These are phyloP conservation scores for Albizia julibrissin DNA, from an alignment of 306 rosid genomes.

Conservation along the genomic window DNA sequence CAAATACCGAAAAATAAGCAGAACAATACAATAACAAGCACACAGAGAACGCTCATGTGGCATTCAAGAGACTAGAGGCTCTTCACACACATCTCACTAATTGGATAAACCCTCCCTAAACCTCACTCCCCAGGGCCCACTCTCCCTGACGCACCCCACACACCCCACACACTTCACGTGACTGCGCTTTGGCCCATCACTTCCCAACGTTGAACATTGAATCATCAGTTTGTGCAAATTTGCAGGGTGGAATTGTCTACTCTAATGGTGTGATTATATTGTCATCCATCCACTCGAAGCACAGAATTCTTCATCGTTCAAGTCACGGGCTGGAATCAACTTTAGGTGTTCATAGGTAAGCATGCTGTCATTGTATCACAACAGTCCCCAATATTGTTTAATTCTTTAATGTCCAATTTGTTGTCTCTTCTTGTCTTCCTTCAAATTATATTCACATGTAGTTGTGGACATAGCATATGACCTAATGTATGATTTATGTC, in stretches of 20 bases:
- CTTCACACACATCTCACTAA: neutral
- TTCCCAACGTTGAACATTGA: slow-evolving; percentile 22
- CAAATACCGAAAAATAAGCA: neutral
- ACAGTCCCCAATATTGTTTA: slow-evolving; percentile 31
- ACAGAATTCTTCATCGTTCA: slow-evolving; percentile 51
- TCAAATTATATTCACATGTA: slow-evolving; percentile 26
- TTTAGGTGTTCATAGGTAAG: slow-evolving; percentile 67
- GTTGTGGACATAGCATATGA: slow-evolving; percentile 19
- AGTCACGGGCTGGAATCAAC: slow-evolving; percentile 75
- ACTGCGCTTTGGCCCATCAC: neutral
- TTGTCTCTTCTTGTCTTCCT: neutral
- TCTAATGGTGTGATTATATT: slow-evolving; percentile 69
- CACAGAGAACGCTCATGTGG: neutral
- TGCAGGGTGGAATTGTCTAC: slow-evolving; percentile 91
- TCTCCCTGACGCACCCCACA: neutral
- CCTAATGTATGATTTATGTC: slow-evolving; percentile 12
- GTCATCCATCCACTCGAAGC: slow-evolving; percentile 70
- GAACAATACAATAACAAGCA: neutral
- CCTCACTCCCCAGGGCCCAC: neutral
- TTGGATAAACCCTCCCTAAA: neutral
- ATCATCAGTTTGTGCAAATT: slow-evolving; percentile 31
- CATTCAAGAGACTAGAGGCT: neutral
- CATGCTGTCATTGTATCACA: slow-evolving; percentile 5
- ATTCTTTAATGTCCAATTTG: neutral
- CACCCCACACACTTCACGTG: neutral